Conservation (phyloP, 2,329 filamentous ascomycete species). For the Diaporthe citriasiana region DNA sequence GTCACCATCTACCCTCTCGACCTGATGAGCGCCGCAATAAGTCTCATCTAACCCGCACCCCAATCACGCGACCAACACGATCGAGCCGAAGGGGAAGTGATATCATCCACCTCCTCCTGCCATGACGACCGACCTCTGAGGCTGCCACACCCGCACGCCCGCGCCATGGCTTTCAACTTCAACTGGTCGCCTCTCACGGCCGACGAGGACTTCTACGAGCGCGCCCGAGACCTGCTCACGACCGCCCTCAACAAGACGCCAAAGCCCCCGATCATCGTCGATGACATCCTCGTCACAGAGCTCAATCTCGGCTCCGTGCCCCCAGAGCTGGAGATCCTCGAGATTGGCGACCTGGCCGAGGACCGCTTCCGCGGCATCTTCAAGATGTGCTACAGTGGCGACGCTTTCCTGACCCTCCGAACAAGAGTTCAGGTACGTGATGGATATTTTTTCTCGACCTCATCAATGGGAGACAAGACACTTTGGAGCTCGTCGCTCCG, state of each 20-base stretch:
- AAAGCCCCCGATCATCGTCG: conserved; percentile 98
- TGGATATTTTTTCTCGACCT: conserved; percentile 43
- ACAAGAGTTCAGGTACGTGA: conserved; percentile 88
- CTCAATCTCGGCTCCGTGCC: conserved; percentile 96
- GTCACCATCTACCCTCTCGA: neutral
- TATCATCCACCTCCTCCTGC: conserved; percentile 41
- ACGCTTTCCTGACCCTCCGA: conserved; percentile 94
- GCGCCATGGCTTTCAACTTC: conserved; percentile 98
- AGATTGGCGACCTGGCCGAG: conserved; percentile 97
- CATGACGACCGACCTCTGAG: conserved; percentile 57
- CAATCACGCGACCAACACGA: conserved; percentile 15
- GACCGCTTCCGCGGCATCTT: conserved; percentile 98
- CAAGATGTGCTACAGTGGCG: conserved; percentile 98
- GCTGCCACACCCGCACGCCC: conserved; percentile 47
- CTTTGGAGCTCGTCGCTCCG: neutral
- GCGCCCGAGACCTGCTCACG: conserved; percentile 93
- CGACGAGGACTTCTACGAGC: conserved; percentile 90
- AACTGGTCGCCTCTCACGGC: conserved; percentile 99
- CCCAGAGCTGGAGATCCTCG: conserved; percentile 94
- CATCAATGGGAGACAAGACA: conserved; percentile 1
- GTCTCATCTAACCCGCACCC: conserved; percentile 7
- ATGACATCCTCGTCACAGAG: conserved; percentile 98
- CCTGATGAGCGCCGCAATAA: conserved; percentile 15
- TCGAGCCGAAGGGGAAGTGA: conserved; percentile 15
- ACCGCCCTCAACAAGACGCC: conserved; percentile 97